A percentile compares a stretch with the other conserved stretches of the same genome.
phyloP scores from a whole-genome alignment of 208 protist species.

The Leishmania arabica region DNA sequence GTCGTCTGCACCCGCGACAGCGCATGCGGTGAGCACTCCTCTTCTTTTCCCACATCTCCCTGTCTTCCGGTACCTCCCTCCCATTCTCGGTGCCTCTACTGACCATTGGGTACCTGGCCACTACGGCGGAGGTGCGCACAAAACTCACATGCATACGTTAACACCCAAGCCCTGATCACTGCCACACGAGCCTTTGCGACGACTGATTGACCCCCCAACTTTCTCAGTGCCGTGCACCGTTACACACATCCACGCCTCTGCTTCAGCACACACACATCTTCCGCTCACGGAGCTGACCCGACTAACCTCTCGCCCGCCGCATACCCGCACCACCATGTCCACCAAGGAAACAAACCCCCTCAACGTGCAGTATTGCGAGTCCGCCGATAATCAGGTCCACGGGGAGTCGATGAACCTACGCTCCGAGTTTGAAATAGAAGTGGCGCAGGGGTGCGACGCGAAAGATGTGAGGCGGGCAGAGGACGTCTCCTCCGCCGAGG shows the following conservation, averaged over 20 bases:
- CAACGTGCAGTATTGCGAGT: too few relatives aligned
- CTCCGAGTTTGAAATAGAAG: slow-evolving; percentile 1
- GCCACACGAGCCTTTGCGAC: not conserved
- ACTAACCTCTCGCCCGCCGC: too few relatives aligned
- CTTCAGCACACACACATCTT: not conserved
- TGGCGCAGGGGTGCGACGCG: not conserved
- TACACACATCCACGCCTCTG: not conserved
- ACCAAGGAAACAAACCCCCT: not conserved
- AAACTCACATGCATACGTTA: not conserved
- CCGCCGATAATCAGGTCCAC: not conserved
- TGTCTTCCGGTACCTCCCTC: not conserved
- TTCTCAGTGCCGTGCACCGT: not conserved
- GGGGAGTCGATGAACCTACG: too few relatives aligned
- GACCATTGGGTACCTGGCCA: not conserved
- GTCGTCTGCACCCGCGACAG: not conserved
- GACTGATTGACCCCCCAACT: not conserved
- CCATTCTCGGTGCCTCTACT: not conserved
- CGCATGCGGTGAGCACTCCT: not conserved
- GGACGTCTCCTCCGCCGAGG: slow-evolving; percentile 8
- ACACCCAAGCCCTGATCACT: not conserved
- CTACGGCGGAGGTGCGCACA: not conserved
- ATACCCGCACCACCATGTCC: not conserved
- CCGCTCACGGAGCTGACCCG: not conserved
- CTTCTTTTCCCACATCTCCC: not conserved
- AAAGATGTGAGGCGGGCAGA: not conserved